These are phyloP conservation scores for Penicillium pancosmium DNA, from an alignment of 495 filamentous ascomycete genomes.

Conservation along the genomic window DNA sequence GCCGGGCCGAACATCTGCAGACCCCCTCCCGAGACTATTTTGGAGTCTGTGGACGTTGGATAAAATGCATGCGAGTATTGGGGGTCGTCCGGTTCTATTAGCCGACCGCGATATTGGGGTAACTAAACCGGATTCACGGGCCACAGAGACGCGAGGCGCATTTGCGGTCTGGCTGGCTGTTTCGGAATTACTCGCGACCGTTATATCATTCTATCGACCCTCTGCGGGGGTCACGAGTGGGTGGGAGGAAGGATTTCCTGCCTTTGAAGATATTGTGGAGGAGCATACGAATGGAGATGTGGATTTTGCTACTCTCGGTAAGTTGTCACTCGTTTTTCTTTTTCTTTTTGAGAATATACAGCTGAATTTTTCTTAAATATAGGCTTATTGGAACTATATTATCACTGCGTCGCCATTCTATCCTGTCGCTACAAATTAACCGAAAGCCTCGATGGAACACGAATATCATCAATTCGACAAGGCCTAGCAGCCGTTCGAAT, in stretches of 20 bases:
- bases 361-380: background rate
- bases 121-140: constrained; percentile 26
- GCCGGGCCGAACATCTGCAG: constrained; percentile 35
- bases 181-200: constrained; percentile 60
- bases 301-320: constrained; percentile 36
- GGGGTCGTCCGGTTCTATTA: constrained; percentile 65
- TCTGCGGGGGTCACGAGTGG: constrained; percentile 45
- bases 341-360: background rate
- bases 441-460: constrained; percentile 31
- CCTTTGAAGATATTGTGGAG: constrained; percentile 71
- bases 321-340: background rate
- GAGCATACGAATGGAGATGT: constrained; percentile 30
- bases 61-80: constrained; percentile 62
- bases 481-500: constrained; percentile 67
- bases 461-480: constrained; percentile 60
- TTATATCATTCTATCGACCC: constrained; percentile 70
- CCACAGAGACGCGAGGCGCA: constrained; percentile 26
- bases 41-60: constrained; percentile 72
- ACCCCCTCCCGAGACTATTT: constrained; percentile 57
- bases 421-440: constrained; percentile 51
- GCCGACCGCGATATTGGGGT: constrained; percentile 65
- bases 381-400: constrained; percentile 69
- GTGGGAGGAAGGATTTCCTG: constrained; percentile 61
- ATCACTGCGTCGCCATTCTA: constrained; percentile 70
- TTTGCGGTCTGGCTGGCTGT: constrained; percentile 57